Base-by-base conservation (phyloP, 805 yeast genomes). In the Ogataea trehalophila region DNA sequence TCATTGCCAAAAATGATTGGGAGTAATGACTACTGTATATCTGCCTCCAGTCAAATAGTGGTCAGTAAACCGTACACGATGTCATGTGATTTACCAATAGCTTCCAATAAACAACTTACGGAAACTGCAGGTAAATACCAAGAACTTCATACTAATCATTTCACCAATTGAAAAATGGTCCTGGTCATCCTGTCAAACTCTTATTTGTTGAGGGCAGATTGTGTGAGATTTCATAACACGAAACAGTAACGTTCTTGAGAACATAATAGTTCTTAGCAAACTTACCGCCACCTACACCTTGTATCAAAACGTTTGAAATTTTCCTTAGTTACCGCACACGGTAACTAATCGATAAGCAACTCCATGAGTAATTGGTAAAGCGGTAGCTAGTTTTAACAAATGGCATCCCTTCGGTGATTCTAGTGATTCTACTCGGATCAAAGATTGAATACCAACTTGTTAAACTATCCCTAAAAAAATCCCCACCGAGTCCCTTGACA, bases 251-350 rank as follows among this genome's bases (percentile, higher is more conserved):
- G 13, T 73, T 72, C 23, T 67, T 66, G 8, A 80, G 78, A 2
- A 71, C 65, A 47, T 70, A 70, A 41, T 66, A 60, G 37, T 73
- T 62, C 61, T 77, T 82, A 9, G 83, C 79, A 37, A 85, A 61
- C 1, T 95, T 81, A 8, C 86, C 82, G 23, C 85, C 92, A 36
- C 96, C 96, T 41, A 85, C 92, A 36, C 96, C 96, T 41, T 85
- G 68, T 18, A 87, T 73, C 42, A 86, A 69, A 4, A 85, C 77
- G 48, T 72, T 75, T 9, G 70, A 69, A 11, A 70, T 69, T 36
- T 9, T 9, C 7, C 67, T 69, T 18, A 77, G 65, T 65, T 61
- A 42, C 69, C 60, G 38, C 46, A 48, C 8, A 6, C 23, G 3
- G 44, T 18, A 42, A 57, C 26, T 47, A 55, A 43, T 35, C 43